Evolutionary conservation across 192 early-diverging fungal genomes (phyloP).

Genomic region (Backusella macrospora): DNA sequence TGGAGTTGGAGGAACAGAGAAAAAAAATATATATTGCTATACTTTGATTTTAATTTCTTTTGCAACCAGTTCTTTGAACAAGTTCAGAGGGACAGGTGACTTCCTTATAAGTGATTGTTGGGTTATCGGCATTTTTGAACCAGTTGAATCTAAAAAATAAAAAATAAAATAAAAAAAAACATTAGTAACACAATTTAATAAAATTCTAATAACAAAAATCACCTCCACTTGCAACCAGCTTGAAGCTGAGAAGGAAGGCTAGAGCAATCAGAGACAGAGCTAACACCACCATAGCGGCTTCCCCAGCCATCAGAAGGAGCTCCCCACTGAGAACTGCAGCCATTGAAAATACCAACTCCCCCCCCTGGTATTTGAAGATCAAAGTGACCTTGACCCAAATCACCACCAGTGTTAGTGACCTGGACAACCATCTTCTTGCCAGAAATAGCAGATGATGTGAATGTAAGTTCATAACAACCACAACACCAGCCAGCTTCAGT

Average conservation of each 20-base stretch:
- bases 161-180: neutral
- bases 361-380: conserved; percentile 39
- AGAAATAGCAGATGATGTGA: conserved; percentile 22
- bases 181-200: neutral
- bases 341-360: conserved; percentile 38
- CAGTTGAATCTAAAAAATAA: conserved; percentile 25
- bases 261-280: conserved; percentile 15
- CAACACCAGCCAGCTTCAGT: conserved; percentile 32
- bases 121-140: conserved; percentile 35
- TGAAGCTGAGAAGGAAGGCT: conserved; percentile 28
- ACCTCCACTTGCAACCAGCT: conserved; percentile 32
- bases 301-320: conserved; percentile 26
- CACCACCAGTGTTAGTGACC: conserved; percentile 37
- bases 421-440: conserved; percentile 41
- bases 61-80: conserved; percentile 21
- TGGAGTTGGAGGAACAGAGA: no score
- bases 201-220: no score
- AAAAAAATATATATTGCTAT: neutral
- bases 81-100: conserved; percentile 26
- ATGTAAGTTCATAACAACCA: conserved; percentile 34
- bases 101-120: conserved; percentile 27
- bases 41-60: conserved; percentile 15
- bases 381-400: conserved; percentile 30
- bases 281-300: conserved; percentile 27
- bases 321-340: conserved; percentile 26